Evolutionary conservation across 345 rosid genomes (phyloP), one percentile per base, ranked within the genome.

Genomic region (Excoecaria cochinchinensis): DNA sequence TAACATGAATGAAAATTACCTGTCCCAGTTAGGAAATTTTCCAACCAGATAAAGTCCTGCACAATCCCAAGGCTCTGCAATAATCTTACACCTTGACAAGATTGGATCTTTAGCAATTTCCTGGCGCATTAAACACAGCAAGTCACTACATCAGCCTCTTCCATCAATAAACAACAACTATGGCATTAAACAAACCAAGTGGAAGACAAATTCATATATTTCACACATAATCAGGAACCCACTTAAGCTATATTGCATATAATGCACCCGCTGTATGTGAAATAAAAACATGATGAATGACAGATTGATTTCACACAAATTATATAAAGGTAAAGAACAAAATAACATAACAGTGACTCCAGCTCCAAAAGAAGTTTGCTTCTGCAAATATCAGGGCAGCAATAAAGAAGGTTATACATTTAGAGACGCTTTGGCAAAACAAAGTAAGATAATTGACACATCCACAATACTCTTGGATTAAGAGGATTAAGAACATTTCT

Each of bases 31-130:
- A 65, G 99, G 97, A 84, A 95, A 92, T 75, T 84, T 79, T 60
- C 99, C 99, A 10, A 95, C 97, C 77, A 92, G 95, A 86, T 92
- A 95, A 76, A 95, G 90, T 65, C 97, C 97, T 67, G 94, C 93
- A 86, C 99, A 95, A 79, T 95, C 97, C 97, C 97, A 95, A 79
- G 99, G 99, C 86, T 95, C 97, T 36, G 97, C 85, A 83, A 92
- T 92, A 65, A 95, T 85, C 85, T 92, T 95, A 85, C 97, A 92
- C 86, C 93, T 85, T 67, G 99, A 90, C 71, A 95, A 82, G 65
- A 77, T 74, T 42, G 87, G 84, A 82, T 91, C 99, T 86, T 91
- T 91, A 70, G 97, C 91, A 80, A 92, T 95, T 42, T 89, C 99
- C 97, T 95, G 87, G 74, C 65, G 67, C 67, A 77, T 67, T 57